Conservation (phyloP, 352 stramenopile species). For the Plasmopara viticola region DNA sequence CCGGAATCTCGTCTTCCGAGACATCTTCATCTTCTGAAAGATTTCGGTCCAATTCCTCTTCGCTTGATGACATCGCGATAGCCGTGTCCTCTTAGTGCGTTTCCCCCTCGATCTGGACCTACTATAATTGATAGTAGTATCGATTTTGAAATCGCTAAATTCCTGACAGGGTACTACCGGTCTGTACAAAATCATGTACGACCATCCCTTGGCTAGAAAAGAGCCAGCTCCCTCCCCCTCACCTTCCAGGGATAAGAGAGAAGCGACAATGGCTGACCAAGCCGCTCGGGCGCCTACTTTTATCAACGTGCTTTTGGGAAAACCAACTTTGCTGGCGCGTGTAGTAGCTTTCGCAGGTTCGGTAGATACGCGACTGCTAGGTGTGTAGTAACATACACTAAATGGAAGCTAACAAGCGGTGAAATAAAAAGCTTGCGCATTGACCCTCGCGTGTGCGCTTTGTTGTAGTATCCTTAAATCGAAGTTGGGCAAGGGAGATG, state of each 20-base stretch:
- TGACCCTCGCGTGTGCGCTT: slow-evolving; percentile 2
- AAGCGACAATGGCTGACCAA: slow-evolving; percentile 22
- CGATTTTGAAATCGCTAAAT: too few relatives aligned
- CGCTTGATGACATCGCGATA: slow-evolving; percentile 73
- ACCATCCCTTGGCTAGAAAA: slow-evolving; percentile 5
- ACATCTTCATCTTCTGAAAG: slow-evolving; percentile 74
- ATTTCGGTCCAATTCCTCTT: slow-evolving; percentile 81
- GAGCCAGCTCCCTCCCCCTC: slow-evolving; percentile 21
- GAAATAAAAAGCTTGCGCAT: slow-evolving; percentile 1
- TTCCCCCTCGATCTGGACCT: slow-evolving; percentile 12
- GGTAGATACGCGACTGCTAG: slow-evolving; percentile 42
- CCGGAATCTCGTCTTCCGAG: slow-evolving; percentile 69
- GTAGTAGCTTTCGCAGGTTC: slow-evolving; percentile 61
- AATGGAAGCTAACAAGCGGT: not conserved
- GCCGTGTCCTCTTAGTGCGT: slow-evolving; percentile 15
- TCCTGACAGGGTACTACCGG: too few relatives aligned
- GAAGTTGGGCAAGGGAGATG: slow-evolving; percentile 69
- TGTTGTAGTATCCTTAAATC: slow-evolving; percentile 57
- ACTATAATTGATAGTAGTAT: slow-evolving; percentile 6
- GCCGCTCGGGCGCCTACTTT: slow-evolving; percentile 2
- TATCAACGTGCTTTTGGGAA: slow-evolving; percentile 41
- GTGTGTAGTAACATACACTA: slow-evolving; percentile 26
- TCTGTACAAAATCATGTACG: slow-evolving; percentile 8
- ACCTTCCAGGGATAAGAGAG: slow-evolving; percentile 11
- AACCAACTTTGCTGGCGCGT: slow-evolving; percentile 51